Evolutionary conservation across 805 yeast species (phyloP), one percentile per base, ranked within the genome.

Genomic region (Ogataea methanolica): DNA sequence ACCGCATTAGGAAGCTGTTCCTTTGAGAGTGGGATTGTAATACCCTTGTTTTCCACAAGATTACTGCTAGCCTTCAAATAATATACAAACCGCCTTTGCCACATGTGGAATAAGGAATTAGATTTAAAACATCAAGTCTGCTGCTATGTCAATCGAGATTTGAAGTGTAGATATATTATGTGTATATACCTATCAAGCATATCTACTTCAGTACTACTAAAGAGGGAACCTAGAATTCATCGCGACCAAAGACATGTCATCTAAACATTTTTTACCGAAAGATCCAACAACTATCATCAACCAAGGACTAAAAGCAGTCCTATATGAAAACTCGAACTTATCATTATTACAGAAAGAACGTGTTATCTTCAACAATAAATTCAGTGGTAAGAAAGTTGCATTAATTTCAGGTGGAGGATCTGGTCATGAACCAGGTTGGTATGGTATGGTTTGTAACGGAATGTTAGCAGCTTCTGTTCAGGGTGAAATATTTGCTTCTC

Each of bases 401-500:
- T 50, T 70, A 26, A 68, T 70, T 36, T 58, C 67, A 47, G 74
- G 74, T 14, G 74, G 74, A 19, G 75, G 75, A 5, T 69, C 74
- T 8, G 74, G 74, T 16, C 74, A 70, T 49, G 74, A 70, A 48
- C 74, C 74, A 6, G 73, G 73, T 1, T 67, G 67, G 66, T 60
- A 65, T 45, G 74, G 74, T 0, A 60, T 69, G 41, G 73, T 70
- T 15, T 67, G 71, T 15, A 50, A 60, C 31, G 73, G 71, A 1
- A 68, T 69, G 72, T 55, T 70, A 14, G 45, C 69, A 14, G 73
- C 73, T 5, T 65, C 69, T 21, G 73, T 70, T 22, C 72, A 68
- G 46, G 74, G 74, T 26, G 72, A 69, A 41, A 65, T 70, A 4
- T 70, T 70, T 58, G 73, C 73, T n/a, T 59, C 68, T 33, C 74